Conservation (phyloP, 257 asterid species). For the Ocimum tenuiflorum region DNA sequence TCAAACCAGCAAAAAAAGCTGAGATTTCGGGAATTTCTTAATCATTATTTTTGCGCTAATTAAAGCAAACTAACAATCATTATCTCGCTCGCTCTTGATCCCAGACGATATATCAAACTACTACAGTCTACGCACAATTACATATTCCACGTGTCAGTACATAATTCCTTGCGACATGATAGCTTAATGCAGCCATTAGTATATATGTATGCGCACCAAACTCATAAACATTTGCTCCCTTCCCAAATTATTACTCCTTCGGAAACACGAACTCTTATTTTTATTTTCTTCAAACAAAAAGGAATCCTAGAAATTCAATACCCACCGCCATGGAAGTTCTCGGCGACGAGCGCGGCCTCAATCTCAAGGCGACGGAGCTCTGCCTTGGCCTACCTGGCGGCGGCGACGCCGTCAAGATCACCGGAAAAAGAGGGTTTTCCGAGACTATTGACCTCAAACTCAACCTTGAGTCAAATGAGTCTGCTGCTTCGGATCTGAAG, state of each 20-base stretch:
- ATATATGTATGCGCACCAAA: slow-evolving; percentile 19
- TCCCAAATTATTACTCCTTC: not conserved
- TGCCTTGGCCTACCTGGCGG: slow-evolving; percentile 36
- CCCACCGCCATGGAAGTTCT: slow-evolving; percentile 31
- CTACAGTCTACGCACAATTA: no score
- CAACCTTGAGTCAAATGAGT: slow-evolving; percentile 28
- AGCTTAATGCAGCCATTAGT: slow-evolving; percentile 21
- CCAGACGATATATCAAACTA: slow-evolving; percentile 33
- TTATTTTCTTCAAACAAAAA: not conserved
- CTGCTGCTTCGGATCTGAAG: slow-evolving; percentile 20
- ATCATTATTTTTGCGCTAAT: no score
- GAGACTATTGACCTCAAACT: slow-evolving; percentile 48
- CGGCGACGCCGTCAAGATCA: slow-evolving; percentile 17
- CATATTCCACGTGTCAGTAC: slow-evolving; percentile 48
- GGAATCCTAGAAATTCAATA: no score
- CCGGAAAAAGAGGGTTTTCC: slow-evolving; percentile 38
- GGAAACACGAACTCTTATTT: not conserved
- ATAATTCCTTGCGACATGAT: slow-evolving; percentile 12
- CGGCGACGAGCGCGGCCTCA: slow-evolving; percentile 14
- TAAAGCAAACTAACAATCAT: not conserved
- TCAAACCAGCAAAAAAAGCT: not conserved
- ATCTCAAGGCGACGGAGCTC: slow-evolving; percentile 33
- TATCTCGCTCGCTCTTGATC: slow-evolving; percentile 43
- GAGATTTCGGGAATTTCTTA: no score
- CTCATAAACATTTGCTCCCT: slow-evolving; percentile 31